A percentile compares a stretch with the other conserved stretches of the same genome.
phyloP scores from a whole-genome alignment of 345 rosid species.

The Eucalyptus erythrocorys region DNA sequence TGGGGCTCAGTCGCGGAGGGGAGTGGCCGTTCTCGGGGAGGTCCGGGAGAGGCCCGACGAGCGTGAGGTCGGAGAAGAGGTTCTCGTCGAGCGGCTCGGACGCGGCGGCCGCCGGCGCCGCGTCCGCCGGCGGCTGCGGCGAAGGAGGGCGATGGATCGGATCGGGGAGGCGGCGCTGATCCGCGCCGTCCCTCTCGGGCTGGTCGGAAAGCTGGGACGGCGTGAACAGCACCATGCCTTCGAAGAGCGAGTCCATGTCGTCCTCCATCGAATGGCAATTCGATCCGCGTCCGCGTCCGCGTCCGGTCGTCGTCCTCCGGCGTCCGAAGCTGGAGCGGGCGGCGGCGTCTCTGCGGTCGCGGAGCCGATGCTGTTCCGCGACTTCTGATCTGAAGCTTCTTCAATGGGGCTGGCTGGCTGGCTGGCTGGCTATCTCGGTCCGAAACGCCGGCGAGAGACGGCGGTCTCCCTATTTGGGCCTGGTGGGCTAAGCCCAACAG shows the following conservation, averaged over 20 bases:
- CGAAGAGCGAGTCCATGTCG: conserved; percentile 74
- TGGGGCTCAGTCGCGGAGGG: neutral
- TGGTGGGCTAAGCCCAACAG: neutral
- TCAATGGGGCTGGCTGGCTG: neutral
- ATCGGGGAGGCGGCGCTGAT: neutral
- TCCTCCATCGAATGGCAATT: conserved; percentile 10
- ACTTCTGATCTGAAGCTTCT: neutral
- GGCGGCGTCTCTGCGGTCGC: neutral
- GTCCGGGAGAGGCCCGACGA: conserved; percentile 23
- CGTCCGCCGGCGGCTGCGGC: conserved; percentile 3
- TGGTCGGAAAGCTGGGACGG: conserved; percentile 30
- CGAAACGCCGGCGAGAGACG: neutral
- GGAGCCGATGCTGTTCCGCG: neutral
- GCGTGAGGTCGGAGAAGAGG: conserved; percentile 67
- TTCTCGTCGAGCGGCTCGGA: conserved; percentile 71
- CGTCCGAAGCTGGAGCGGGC: neutral
- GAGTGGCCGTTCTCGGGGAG: neutral
- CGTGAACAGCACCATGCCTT: conserved; percentile 73
- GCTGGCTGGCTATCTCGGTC: neutral
- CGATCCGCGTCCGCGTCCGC: neutral
- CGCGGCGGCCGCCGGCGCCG: neutral
- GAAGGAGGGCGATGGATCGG: neutral
- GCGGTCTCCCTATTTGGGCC: neutral
- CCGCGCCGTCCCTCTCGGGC: neutral
- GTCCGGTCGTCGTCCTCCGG: neutral